Percentiles rank a stretch among this genome's conserved stretches.
Conservation (phyloP, 495 filamentous ascomycete species). For the Rhizodiscina lignyota region DNA sequence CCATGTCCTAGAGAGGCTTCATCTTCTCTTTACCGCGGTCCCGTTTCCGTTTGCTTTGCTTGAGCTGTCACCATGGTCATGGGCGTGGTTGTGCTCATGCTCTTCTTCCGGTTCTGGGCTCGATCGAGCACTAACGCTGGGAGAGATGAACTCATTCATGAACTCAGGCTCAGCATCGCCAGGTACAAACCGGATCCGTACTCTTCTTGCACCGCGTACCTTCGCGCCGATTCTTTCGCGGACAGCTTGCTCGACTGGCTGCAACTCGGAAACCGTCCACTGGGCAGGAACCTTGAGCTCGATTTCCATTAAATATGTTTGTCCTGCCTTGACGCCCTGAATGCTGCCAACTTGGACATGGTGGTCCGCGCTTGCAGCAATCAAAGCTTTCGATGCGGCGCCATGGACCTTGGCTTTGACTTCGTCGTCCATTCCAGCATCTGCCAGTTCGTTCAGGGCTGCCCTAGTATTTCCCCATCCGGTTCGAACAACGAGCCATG, state of each 20-base stretch:
- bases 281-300: slow-evolving; percentile 59
- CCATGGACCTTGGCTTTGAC: slow-evolving; percentile 51
- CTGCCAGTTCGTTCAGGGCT: slow-evolving; percentile 73
- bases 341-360: slow-evolving; percentile 53
- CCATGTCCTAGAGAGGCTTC: too few relatives aligned
- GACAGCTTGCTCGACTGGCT: slow-evolving; percentile 53
- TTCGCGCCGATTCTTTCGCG: slow-evolving; percentile 51
- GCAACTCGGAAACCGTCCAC: slow-evolving; percentile 53
- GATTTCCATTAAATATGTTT: slow-evolving; percentile 84
- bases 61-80: slow-evolving; percentile 21
- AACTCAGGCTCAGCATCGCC: slow-evolving; percentile 34
- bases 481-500: slow-evolving; percentile 79
- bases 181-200: slow-evolving; percentile 69
- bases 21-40: slow-evolving; percentile 11
- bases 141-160: slow-evolving; percentile 64
- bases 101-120: slow-evolving; percentile 52
- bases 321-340: slow-evolving; percentile 80
- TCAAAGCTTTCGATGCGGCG: slow-evolving; percentile 41
- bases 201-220: slow-evolving; percentile 63
- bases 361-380: slow-evolving; percentile 18
- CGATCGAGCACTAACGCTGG: slow-evolving; percentile 40
- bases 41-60: slow-evolving; percentile 15
- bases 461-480: slow-evolving; percentile 72
- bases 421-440: slow-evolving; percentile 74
- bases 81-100: slow-evolving; percentile 22